Conservation (phyloP, 495 filamentous ascomycete genomes). For the Amniculicola lignicola region DNA sequence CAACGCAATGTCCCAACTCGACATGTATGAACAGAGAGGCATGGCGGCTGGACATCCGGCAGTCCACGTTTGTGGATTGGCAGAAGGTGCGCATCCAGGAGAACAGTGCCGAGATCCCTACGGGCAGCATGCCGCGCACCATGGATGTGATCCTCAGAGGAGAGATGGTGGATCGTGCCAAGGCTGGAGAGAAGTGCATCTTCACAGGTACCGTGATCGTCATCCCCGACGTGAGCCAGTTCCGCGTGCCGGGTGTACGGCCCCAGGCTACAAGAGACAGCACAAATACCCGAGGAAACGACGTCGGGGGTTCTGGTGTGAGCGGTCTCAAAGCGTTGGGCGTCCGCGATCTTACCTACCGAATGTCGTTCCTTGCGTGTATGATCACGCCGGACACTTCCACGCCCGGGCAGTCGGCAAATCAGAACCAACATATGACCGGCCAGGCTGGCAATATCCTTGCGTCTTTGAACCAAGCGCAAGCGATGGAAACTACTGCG, state of each 20-base stretch:
- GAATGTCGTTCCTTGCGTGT: slow-evolving; percentile 93
- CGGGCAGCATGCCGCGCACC: slow-evolving; percentile 96
- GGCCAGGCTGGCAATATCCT: slow-evolving; percentile 77
- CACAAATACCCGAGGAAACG: slow-evolving; percentile 66
- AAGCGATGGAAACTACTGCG: slow-evolving; percentile 58
- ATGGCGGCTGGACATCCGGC: slow-evolving; percentile 92
- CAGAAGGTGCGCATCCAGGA: slow-evolving; percentile 97
- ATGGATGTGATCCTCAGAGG: slow-evolving; percentile 98
- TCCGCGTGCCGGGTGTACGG: slow-evolving; percentile 82
- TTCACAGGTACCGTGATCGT: slow-evolving; percentile 97
- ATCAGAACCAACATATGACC: slow-evolving; percentile 63
- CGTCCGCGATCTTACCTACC: slow-evolving; percentile 92
- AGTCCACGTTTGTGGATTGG: slow-evolving; percentile 98
- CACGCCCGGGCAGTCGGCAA: slow-evolving; percentile 62
- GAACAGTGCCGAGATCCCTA: slow-evolving; percentile 96
- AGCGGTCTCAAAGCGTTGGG: slow-evolving; percentile 86
- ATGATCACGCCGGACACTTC: slow-evolving; percentile 94
- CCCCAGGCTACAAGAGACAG: slow-evolving; percentile 85
- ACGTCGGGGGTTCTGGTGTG: slow-evolving; percentile 79
- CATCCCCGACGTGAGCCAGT: slow-evolving; percentile 92
- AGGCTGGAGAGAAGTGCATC: slow-evolving; percentile 95
- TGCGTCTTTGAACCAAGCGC: slow-evolving; percentile 70
- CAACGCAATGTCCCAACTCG: slow-evolving; percentile 89
- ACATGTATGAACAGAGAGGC: slow-evolving; percentile 84
- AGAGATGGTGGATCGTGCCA: slow-evolving; percentile 95